phyloP scores from a whole-genome alignment of 176 grass and related monocot genomes.

The Carex kokanica region DNA sequence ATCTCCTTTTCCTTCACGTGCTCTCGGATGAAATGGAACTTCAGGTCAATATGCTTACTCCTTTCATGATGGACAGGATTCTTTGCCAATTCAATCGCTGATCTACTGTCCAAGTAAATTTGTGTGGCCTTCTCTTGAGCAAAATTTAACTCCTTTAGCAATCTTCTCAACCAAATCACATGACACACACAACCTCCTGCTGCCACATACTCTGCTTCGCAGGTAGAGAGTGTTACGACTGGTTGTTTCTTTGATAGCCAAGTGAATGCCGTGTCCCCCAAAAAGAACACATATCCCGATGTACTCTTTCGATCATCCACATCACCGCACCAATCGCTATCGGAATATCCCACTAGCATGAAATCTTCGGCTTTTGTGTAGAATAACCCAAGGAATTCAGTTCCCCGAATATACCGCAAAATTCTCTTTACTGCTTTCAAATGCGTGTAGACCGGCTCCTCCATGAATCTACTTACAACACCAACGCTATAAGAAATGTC shows the following conservation, averaged over 20 bases:
- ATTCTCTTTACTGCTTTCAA: conserved; percentile 5
- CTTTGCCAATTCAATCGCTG: not conserved
- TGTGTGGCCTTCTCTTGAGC: not conserved
- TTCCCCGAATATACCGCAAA: not conserved
- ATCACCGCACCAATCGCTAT: not conserved
- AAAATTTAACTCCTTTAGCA: not conserved
- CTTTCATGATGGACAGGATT: not conserved
- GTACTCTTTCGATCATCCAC: conserved; percentile 7
- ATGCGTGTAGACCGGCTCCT: not conserved
- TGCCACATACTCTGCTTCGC: too few species aligned
- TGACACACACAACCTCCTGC: not conserved
- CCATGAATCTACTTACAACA: not conserved
- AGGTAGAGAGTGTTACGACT: too few species aligned
- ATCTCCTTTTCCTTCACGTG: not conserved
- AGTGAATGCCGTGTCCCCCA: not conserved
- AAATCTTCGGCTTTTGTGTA: not conserved
- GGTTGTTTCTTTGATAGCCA: not conserved
- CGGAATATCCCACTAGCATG: not conserved
- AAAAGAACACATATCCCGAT: not conserved
- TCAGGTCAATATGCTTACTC: not conserved
- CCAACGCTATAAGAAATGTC: too few species aligned
- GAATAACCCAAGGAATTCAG: not conserved
- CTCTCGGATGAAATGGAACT: not conserved
- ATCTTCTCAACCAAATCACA: not conserved
- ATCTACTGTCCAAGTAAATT: not conserved